phyloP scores from a whole-genome alignment of 2,329 filamentous ascomycete genomes.

The Apiospora malaysiana region DNA sequence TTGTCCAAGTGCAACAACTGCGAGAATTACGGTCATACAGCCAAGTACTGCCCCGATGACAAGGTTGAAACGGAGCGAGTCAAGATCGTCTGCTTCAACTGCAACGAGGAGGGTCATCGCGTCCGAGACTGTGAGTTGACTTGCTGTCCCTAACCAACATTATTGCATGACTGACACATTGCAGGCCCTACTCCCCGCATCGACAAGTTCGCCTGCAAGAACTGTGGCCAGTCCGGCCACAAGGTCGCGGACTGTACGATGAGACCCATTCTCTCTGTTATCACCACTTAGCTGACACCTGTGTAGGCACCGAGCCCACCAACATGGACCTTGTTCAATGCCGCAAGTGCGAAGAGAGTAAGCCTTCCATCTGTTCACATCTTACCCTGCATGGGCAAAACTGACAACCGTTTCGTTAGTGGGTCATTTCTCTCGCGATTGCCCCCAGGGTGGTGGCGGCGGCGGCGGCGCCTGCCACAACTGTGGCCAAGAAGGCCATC shows the following conservation, averaged over 20 bases:
- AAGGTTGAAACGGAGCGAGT: slow-evolving; percentile 53
- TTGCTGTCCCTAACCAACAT: slow-evolving; percentile 24
- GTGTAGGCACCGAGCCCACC: slow-evolving; percentile 59
- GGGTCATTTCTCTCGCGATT: slow-evolving; percentile 69
- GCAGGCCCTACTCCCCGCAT: slow-evolving; percentile 65
- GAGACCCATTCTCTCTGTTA: slow-evolving; percentile 26
- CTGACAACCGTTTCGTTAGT: slow-evolving; percentile 42
- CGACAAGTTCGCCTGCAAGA: slow-evolving; percentile 71
- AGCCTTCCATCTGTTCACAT: slow-evolving; percentile 32
- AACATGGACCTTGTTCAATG: slow-evolving; percentile 68
- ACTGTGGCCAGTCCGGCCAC: slow-evolving; percentile 66
- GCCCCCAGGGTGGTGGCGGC: slow-evolving; percentile 62
- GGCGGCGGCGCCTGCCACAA: slow-evolving; percentile 62
- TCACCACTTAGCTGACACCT: slow-evolving; percentile 28
- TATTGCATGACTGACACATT: slow-evolving; percentile 25
- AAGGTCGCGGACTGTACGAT: slow-evolving; percentile 54
- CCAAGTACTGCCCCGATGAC: slow-evolving; percentile 66
- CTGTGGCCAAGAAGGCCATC: slow-evolving; percentile 68
- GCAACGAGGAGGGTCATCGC: slow-evolving; percentile 67
- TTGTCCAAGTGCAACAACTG: slow-evolving; percentile 69
- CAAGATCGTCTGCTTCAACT: slow-evolving; percentile 69
- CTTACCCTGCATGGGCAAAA: not conserved
- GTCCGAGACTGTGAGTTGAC: slow-evolving; percentile 68
- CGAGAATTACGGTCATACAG: slow-evolving; percentile 65
- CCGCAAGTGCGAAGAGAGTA: slow-evolving; percentile 68